Conservation (phyloP, 768 basidiomycete genomes). For the Terana coerulea region DNA sequence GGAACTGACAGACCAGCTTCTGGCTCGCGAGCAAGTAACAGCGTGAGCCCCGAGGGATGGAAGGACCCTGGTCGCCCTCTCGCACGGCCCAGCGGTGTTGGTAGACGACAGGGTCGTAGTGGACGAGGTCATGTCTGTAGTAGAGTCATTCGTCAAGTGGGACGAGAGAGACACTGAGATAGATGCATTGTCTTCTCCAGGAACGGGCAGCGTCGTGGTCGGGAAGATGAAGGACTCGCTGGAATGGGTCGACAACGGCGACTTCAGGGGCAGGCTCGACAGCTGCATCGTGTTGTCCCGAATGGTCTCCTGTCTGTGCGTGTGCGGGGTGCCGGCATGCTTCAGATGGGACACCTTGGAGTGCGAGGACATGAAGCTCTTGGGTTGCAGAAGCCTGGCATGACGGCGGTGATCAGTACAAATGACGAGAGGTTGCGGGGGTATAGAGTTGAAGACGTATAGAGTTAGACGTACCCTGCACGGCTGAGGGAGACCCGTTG, state of each 20-base stretch:
- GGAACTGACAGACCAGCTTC: background rate
- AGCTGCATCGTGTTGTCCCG: slow-evolving; percentile 65
- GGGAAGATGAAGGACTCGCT: slow-evolving; percentile 40
- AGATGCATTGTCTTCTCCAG: background rate
- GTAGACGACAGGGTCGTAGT: slow-evolving; percentile 18
- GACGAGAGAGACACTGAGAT: slow-evolving; percentile 15
- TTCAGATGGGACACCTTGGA: slow-evolving; percentile 32
- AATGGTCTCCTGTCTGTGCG: slow-evolving; percentile 60
- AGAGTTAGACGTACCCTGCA: slow-evolving; percentile 26
- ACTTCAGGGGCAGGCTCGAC: slow-evolving; percentile 40
- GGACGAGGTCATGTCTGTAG: slow-evolving; percentile 17
- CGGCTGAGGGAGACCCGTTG: slow-evolving; percentile 27
- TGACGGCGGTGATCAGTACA: slow-evolving; percentile 7
- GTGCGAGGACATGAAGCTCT: too few relatives aligned
- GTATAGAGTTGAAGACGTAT: too few relatives aligned
- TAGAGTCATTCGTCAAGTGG: slow-evolving; percentile 9
- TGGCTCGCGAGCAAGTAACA: slow-evolving; percentile 22
- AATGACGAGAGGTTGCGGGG: background rate
- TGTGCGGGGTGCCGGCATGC: slow-evolving; percentile 35
- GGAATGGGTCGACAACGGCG: slow-evolving; percentile 19
- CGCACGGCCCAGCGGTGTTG: slow-evolving; percentile 14
- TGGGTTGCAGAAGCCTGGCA: slow-evolving; percentile 53
- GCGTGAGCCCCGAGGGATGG: slow-evolving; percentile 23
- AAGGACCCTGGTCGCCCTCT: slow-evolving; percentile 13
- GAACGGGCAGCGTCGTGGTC: slow-evolving; percentile 10